Evolutionary conservation across 2,329 filamentous ascomycete genomes (phyloP), one percentile per base, ranked within the genome.

Genomic region (Fusarium longipes): DNA sequence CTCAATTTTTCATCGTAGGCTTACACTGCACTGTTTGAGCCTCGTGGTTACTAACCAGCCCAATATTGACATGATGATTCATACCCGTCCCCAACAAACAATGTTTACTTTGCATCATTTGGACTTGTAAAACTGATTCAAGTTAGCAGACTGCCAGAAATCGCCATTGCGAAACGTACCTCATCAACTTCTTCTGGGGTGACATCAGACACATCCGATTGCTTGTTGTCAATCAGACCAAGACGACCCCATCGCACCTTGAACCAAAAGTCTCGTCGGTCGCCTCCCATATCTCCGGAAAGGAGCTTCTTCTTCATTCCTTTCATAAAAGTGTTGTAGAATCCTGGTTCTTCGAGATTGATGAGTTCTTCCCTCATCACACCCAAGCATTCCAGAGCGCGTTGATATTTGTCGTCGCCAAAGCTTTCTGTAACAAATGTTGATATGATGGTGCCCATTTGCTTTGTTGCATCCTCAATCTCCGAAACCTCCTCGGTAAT

Each of bases 231-330:
- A 71, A 98, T 89, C 74, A 97, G 80, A 0, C 93, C 92, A 56
- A 97, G 79, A 69, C 83, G 87, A 39, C 84, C 86, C 59, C 82
- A 86, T 70, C 90, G 84, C 24, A 97, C 80, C 69, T 86, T 82
- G 81, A 87, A 91, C 93, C 93, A 97, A 80, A 97, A 89, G 73
- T 96, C 93, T 65, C 86, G 86, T 53, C 93, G 83, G 71, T 96
- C 91, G 1, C 93, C 93, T 35, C 89, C 89, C 4, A 97, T 79
- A 68, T 91, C 85, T 1, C 89, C 91, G 0, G 83, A 85, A 9
- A 93, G 77, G 1, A 97, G 76, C 56, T 89, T 88, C 68, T 82
- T 83, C 82, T 97, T 98, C 71, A 98, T 78, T 32, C 85, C 84
- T 38, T 77, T 82, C 39, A 96, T 73, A 68, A 94, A 91, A 1